phyloP scores from a whole-genome alignment of 345 rosid genomes.

The Melaleuca alternifolia region DNA sequence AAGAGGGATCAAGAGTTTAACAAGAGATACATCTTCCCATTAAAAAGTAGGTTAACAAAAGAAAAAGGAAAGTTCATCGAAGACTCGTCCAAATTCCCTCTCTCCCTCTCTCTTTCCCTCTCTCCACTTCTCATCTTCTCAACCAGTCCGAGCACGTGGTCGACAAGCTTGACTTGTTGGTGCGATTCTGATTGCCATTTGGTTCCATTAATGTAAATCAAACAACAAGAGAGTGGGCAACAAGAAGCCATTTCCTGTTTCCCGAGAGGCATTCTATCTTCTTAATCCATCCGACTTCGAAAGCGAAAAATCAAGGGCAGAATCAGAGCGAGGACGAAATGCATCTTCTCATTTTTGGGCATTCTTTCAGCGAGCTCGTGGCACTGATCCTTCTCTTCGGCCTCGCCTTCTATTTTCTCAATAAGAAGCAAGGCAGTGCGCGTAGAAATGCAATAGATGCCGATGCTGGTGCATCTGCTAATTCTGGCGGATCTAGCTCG shows the following conservation, averaged over 20 bases:
- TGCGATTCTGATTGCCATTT: no score
- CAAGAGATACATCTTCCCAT: background rate
- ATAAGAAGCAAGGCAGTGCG: background rate
- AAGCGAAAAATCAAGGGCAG: background rate
- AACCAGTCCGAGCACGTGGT: background rate
- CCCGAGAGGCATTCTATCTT: background rate
- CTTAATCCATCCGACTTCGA: background rate
- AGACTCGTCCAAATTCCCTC: no score
- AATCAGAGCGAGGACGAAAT: background rate
- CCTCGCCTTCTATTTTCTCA: background rate
- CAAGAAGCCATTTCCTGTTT: background rate
- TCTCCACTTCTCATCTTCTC: no score
- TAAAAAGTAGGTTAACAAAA: no score
- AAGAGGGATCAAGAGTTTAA: background rate
- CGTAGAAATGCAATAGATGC: no score
- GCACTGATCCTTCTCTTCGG: fast-evolving
- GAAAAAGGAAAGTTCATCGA: no score
- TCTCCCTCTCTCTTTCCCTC: no score
- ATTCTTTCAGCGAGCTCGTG: background rate
- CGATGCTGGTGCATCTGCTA: no score
- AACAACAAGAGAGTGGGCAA: background rate
- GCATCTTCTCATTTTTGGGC: background rate
- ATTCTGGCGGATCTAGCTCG: no score
- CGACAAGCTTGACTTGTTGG: no score
- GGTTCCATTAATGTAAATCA: background rate